Percentiles rank a stretch among this genome's conserved stretches.
phyloP scores from a whole-genome alignment of 2,329 filamentous ascomycete species.

The Colletotrichum euphorbiae region DNA sequence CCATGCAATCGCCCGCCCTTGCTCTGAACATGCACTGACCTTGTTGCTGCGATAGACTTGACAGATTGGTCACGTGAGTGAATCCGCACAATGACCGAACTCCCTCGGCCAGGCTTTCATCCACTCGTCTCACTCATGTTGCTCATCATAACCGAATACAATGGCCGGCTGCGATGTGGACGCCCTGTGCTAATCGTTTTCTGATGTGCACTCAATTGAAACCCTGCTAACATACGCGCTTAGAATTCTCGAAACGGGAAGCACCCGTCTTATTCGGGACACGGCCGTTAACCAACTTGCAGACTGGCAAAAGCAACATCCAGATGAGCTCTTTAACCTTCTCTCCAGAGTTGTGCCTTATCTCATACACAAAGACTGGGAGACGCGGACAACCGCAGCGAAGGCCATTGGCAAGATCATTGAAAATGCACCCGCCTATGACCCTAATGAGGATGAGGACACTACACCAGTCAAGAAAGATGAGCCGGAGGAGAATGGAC shows the following conservation, averaged over 20 bases:
- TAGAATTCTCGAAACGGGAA: constrained; percentile 96
- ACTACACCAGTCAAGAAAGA: constrained; percentile 57
- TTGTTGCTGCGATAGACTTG: constrained; percentile 68
- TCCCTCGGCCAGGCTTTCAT: not conserved
- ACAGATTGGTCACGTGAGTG: constrained; percentile 88
- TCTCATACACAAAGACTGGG: constrained; percentile 94
- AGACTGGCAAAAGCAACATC: constrained; percentile 97
- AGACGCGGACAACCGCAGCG: constrained; percentile 91
- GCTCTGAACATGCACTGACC: constrained; percentile 45
- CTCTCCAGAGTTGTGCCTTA: constrained; percentile 95
- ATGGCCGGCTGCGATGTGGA: not conserved
- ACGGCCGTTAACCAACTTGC: constrained; percentile 97
- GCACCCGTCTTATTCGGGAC: constrained; percentile 94
- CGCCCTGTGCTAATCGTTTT: not conserved
- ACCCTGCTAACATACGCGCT: constrained; percentile 35
- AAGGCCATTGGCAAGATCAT: constrained; percentile 96
- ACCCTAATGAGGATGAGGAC: constrained; percentile 84
- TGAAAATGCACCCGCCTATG: constrained; percentile 86
- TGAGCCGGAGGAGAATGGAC: constrained; percentile 53
- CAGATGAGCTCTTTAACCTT: constrained; percentile 96
- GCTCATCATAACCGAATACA: not conserved
- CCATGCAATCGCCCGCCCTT: constrained; percentile 8
- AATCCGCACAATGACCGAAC: constrained; percentile 12
- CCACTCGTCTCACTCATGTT: not conserved
- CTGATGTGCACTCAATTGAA: not conserved